These are phyloP conservation scores for Spiraea crenata DNA, from an alignment of 331 rosid genomes.

Conservation along the genomic window DNA sequence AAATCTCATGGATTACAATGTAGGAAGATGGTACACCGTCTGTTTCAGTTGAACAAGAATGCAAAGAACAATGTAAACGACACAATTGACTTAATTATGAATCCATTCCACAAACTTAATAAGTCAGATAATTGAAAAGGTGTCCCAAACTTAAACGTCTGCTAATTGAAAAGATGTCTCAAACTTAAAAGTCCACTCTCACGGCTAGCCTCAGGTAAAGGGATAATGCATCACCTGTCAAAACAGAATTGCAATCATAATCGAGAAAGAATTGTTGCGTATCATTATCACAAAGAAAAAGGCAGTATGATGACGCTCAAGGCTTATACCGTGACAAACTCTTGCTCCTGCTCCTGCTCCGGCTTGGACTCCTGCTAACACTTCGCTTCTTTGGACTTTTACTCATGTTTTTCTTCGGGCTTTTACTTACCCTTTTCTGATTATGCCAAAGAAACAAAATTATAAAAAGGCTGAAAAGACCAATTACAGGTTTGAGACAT, in stretches of 20 bases:
- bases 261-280: background rate
- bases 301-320: background rate
- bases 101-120: background rate
- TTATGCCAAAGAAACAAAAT: slow-evolving; percentile 37
- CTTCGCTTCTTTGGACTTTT: slow-evolving; percentile 74
- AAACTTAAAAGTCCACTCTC: background rate
- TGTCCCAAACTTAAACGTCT: background rate
- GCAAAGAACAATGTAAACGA: background rate
- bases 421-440: slow-evolving; percentile 47
- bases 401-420: slow-evolving; percentile 53
- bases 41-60: slow-evolving; percentile 7
- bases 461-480: background rate
- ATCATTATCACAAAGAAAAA: background rate
- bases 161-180: background rate
- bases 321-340: slow-evolving; percentile 74
- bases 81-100: background rate
- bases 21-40: background rate
- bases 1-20: slow-evolving; percentile 17
- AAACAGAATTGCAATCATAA: background rate
- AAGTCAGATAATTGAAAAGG: background rate
- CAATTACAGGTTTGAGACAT: background rate
- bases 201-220: background rate
- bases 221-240: slow-evolving; percentile 9
- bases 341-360: slow-evolving; percentile 73
- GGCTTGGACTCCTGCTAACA: slow-evolving; percentile 69